Evolutionary conservation across 2,329 filamentous ascomycete genomes (phyloP), one percentile per base, ranked within the genome.

Genomic region (Nemania bipapillata): DNA sequence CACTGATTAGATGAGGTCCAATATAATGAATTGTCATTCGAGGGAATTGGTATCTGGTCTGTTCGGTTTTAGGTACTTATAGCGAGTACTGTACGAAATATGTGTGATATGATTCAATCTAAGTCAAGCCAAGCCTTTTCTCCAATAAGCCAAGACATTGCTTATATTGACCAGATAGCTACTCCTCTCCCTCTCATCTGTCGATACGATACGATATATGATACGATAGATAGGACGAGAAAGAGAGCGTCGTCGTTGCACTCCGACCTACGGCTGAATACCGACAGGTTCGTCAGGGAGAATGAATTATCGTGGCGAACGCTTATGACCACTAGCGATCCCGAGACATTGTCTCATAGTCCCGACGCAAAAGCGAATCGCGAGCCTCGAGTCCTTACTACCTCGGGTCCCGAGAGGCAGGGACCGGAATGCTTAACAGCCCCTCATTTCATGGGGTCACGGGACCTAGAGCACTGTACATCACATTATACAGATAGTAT

Each of bases 131-230:
- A 53, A 53, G 50, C 50, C 28, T 30, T 58, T 24, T 47, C 52
- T 50, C 47, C 55, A 60, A 60, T 64, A 40, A 68, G 65, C 65
- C 65, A 68, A 68, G 65, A 60, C 55, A 40, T 22, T 3, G 26
- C 20, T 54, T 47, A 49, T 37, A 50, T 45, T 45, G 40, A 17
- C 15, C 3, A 12, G 35, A 40, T 54, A 63, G 59, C 47, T 37
- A 55, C n/a, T 42, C 35, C 9, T 53, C 35, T 42, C 40, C 57
- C 57, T 3, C 11, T 53, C 50, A 32, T 53, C 50, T 20, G 17
- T 20, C 35, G 35, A 30, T 57, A 30, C 49, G 49, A 63, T 63
- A 24, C 42, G 42, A 56, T 28, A 49, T 26, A 64, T 40, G 24
- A 22, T 4, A 28, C n/a, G n/a, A n/a, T n/a, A n/a, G n/a, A n/a